Conservation (phyloP, 108 stramenopile species). For the Ochromonas danica region DNA sequence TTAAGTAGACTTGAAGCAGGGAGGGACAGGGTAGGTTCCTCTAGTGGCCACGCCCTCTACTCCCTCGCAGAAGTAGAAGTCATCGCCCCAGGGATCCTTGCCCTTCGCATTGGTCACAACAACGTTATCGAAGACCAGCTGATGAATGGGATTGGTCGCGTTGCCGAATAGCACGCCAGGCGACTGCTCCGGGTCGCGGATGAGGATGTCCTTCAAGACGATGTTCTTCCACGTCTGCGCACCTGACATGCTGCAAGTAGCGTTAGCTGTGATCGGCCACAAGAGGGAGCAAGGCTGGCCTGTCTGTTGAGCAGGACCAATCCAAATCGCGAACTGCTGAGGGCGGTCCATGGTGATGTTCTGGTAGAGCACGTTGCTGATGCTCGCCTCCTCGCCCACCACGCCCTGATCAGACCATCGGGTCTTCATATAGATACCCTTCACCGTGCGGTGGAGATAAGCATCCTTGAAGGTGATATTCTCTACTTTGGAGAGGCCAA, state of each 20-base stretch:
- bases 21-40: slow-evolving; percentile 34
- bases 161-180: slow-evolving; percentile 39
- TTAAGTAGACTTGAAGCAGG: slow-evolving; percentile 31
- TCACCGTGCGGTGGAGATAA: slow-evolving; percentile 51
- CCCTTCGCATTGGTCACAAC: slow-evolving; percentile 24
- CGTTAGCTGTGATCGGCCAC: slow-evolving; percentile 3
- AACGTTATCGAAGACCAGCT: slow-evolving; percentile 38
- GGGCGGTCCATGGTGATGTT: slow-evolving; percentile 57
- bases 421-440: slow-evolving; percentile 66
- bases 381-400: neutral
- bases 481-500: slow-evolving; percentile 47
- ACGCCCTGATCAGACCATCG: neutral
- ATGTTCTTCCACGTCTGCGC: slow-evolving; percentile 32
- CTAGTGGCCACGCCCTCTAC: slow-evolving; percentile 28
- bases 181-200: neutral
- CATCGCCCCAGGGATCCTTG: slow-evolving; percentile 36
- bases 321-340: slow-evolving; percentile 62
- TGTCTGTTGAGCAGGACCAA: slow-evolving; percentile 64
- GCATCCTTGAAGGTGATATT: slow-evolving; percentile 65
- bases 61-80: slow-evolving; percentile 32
- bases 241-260: slow-evolving; percentile 18
- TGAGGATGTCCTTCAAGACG: slow-evolving; percentile 25
- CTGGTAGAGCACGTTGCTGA: slow-evolving; percentile 40
- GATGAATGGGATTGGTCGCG: slow-evolving; percentile 27
- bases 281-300: slow-evolving; percentile 31